Conservation (phyloP, 495 filamentous ascomycete species). For the Peziza echinospora region DNA sequence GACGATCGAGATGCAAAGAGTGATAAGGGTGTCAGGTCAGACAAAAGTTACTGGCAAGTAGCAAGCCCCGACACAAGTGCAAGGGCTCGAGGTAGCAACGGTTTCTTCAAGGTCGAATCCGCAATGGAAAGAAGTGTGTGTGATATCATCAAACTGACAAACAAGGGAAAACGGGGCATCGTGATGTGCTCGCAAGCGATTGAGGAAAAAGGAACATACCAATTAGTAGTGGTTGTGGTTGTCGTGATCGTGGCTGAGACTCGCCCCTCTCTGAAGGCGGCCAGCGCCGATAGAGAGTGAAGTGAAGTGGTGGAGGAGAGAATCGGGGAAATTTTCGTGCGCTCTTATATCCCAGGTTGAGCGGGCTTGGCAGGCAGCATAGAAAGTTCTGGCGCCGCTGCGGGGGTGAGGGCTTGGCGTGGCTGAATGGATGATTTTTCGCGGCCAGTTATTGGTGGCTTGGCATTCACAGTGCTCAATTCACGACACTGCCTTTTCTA, state of each 20-base stretch:
- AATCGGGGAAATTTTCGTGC: background rate
- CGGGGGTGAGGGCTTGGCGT: too few relatives aligned
- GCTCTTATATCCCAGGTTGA: background rate
- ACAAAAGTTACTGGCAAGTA: slow-evolving; percentile 22
- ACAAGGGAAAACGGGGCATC: background rate
- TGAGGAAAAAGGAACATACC: background rate
- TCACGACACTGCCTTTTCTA: too few relatives aligned
- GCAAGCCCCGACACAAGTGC: slow-evolving; percentile 7
- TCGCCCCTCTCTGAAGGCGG: background rate
- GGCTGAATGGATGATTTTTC: too few relatives aligned
- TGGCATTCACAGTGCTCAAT: too few relatives aligned
- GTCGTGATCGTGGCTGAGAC: background rate
- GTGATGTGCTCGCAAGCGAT: background rate
- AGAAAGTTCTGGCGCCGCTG: background rate
- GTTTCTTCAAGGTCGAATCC: slow-evolving; percentile 20
- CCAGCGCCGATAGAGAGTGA: background rate
- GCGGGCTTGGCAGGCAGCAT: background rate
- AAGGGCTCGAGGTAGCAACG: slow-evolving; percentile 17
- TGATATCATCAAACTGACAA: slow-evolving; percentile 12
- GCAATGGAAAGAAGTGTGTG: slow-evolving; percentile 21
- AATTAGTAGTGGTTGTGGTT: background rate
- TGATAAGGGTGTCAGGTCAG: slow-evolving; percentile 12
- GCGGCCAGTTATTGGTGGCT: too few relatives aligned
- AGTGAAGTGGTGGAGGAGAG: background rate
- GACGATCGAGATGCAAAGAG: too few relatives aligned